These are phyloP conservation scores for Phytopythium vexans DNA, from an alignment of 352 stramenopile species.

Conservation along the genomic window DNA sequence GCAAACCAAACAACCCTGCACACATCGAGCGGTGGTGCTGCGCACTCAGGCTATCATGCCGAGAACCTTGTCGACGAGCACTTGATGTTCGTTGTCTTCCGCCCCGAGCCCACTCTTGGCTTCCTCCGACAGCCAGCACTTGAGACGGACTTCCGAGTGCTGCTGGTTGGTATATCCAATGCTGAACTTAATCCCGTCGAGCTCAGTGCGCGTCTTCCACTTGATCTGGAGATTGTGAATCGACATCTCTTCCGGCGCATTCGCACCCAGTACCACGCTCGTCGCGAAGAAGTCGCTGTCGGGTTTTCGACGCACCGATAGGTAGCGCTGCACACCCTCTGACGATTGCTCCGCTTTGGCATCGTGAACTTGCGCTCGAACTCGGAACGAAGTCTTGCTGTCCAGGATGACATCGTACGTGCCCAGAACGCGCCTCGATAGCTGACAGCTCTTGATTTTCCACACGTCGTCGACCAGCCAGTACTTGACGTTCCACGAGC, in stretches of 20 bases:
- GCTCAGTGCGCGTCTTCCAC: constrained; percentile 15
- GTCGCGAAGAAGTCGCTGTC: constrained; percentile 22
- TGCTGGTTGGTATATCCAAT: constrained; percentile 21
- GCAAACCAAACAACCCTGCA: no score
- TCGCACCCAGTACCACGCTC: constrained; percentile 9
- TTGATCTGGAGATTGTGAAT: constrained; percentile 20
- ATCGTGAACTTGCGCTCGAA: constrained; percentile 20
- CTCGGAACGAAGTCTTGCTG: constrained; percentile 25
- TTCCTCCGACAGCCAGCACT: constrained; percentile 15
- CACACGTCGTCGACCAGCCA: constrained; percentile 27
- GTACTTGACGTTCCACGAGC: constrained; percentile 37
- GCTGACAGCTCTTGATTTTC: constrained; percentile 16
- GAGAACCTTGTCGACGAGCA: constrained; percentile 26
- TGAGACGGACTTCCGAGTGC: constrained; percentile 29
- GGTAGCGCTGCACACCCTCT: constrained; percentile 16
- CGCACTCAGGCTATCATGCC: constrained; percentile 15
- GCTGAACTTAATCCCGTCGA: constrained; percentile 15
- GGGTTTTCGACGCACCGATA: constrained; percentile 15
- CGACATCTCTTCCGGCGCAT: constrained; percentile 13
- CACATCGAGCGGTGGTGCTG: background rate
- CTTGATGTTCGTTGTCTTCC: constrained; percentile 20
- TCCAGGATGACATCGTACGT: constrained; percentile 34
- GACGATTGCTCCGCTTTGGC: constrained; percentile 5
- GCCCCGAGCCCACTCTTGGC: constrained; percentile 14
- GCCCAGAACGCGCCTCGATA: constrained; percentile 8